Conservation (phyloP, 805 yeast genomes). For the Lachancea fermentati region DNA sequence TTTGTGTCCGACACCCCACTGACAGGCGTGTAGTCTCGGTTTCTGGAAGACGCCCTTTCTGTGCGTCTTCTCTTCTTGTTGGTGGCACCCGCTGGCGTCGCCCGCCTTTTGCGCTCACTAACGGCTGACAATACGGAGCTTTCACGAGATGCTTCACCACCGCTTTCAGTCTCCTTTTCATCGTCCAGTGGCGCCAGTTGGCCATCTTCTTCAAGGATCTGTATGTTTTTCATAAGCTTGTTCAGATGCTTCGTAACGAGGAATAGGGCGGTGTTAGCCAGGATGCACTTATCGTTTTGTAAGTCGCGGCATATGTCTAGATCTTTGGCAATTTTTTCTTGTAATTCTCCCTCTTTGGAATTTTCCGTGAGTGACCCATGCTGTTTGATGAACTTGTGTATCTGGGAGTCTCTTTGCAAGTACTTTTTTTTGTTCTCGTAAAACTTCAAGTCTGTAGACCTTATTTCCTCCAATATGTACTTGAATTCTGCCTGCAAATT, state of each 20-base stretch:
- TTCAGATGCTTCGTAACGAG: constrained; percentile 68
- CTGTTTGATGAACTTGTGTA: constrained; percentile 76
- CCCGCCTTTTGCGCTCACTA: constrained; percentile 19
- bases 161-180: constrained; percentile 29
- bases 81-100: constrained; percentile 14
- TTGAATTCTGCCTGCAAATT: constrained; percentile 85
- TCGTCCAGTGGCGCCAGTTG: constrained; percentile 53
- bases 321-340: constrained; percentile 63
- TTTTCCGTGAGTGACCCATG: constrained; percentile 76
- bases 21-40: constrained; percentile 8
- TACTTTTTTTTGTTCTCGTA: constrained; percentile 62
- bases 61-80: constrained; percentile 20
- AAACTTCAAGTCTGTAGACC: constrained; percentile 58
- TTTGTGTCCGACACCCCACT: constrained; percentile 11
- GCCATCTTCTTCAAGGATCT: constrained; percentile 75
- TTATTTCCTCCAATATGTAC: constrained; percentile 72
- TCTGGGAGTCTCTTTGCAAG: constrained; percentile 65
- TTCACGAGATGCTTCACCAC: constrained; percentile 29
- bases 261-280: constrained; percentile 81
- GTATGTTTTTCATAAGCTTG: constrained; percentile 69
- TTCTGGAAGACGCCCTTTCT: constrained; percentile 7
- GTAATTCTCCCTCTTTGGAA: constrained; percentile 70
- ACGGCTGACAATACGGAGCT: constrained; percentile 18
- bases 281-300: constrained; percentile 71
- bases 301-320: constrained; percentile 51